phyloP scores from a whole-genome alignment of 305 asterid genomes.

The Fraxinus angustifolia region DNA sequence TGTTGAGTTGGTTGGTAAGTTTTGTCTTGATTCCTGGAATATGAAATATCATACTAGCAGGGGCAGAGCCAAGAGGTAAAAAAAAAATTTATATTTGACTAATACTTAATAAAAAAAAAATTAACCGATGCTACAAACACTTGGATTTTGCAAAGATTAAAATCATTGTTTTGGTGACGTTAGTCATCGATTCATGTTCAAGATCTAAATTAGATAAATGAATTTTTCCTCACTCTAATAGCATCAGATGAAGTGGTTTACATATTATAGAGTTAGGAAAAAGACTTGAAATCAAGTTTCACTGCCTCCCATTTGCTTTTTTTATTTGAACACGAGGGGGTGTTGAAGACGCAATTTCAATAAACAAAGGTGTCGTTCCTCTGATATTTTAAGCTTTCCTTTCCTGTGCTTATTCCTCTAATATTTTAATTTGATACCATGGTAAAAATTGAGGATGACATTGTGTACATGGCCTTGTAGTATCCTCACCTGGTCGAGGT shows the following conservation, averaged over 20 bases:
- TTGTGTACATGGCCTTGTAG: neutral
- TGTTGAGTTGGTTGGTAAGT: conserved; percentile 55
- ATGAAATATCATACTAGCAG: neutral
- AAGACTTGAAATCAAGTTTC: neutral
- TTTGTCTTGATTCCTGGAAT: neutral
- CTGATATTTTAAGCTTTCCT: neutral
- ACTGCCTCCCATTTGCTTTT: neutral
- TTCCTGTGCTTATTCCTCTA: neutral
- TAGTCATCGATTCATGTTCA: neutral
- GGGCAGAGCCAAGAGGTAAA: neutral
- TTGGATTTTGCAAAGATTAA: neutral
- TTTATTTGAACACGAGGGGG: neutral
- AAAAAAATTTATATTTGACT: neutral
- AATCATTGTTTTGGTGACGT: neutral
- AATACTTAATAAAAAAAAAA: too few relatives aligned
- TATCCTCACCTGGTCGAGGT: neutral
- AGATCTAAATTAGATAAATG: neutral
- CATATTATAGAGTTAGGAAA: neutral
- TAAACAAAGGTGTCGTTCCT: neutral
- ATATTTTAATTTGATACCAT: neutral
- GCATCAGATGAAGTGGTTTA: neutral
- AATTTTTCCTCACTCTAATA: neutral
- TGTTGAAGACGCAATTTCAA: neutral
- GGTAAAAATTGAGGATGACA: neutral
- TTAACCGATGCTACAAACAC: neutral